Percentiles rank a stretch among this genome's conserved stretches.
phyloP scores from a whole-genome alignment of 148 eudicot species.

The Cornus kousa region DNA sequence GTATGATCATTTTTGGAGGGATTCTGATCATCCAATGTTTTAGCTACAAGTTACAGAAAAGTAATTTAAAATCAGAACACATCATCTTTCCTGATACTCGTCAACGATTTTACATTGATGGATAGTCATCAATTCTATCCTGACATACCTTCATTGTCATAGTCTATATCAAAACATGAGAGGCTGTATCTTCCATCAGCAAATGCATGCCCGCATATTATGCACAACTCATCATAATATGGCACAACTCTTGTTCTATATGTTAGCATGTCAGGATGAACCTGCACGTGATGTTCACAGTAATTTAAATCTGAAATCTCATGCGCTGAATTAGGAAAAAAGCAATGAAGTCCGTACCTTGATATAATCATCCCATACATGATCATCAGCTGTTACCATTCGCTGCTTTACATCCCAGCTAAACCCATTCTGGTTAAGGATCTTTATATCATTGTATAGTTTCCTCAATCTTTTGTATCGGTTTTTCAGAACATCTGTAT shows the following conservation, averaged over 20 bases:
- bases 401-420: conserved; percentile 11
- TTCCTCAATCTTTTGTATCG: conserved; percentile 15
- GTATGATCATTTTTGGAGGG: background rate
- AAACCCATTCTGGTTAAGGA: conserved; percentile 12
- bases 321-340: background rate
- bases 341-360: background rate
- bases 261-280: conserved; percentile 6
- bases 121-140: background rate
- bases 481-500: conserved; percentile 7
- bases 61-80: background rate
- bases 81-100: background rate
- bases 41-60: background rate
- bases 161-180: conserved; percentile 11
- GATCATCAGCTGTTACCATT: conserved; percentile 6
- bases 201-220: conserved; percentile 10
- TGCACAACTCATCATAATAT: conserved; percentile 7
- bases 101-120: background rate
- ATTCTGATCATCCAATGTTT: conserved; percentile 5
- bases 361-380: conserved; percentile 9
- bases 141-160: conserved; percentile 14
- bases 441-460: conserved; percentile 5
- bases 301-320: background rate
- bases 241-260: conserved; percentile 7
- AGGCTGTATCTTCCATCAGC: conserved; percentile 19
- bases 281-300: background rate